A percentile compares a stretch with the other conserved stretches of the same genome.
phyloP scores from a whole-genome alignment of 2,329 filamentous ascomycete genomes.

The Diaporthe sp. region DNA sequence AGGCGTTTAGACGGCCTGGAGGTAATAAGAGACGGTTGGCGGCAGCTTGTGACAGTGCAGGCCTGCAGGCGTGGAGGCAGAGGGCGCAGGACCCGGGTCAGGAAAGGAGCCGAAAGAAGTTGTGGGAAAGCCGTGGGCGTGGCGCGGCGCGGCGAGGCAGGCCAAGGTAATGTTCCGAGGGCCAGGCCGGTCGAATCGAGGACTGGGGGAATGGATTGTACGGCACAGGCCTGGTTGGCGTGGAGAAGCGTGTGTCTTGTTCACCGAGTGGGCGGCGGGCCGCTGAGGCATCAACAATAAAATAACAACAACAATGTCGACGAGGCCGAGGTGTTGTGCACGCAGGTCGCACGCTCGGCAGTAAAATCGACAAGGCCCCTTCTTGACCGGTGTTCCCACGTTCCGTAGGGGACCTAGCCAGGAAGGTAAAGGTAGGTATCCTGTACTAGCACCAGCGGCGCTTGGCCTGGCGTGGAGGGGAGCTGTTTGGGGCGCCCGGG shows the following conservation, averaged over 20 bases:
- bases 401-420: not conserved
- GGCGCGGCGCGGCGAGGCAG: constrained; percentile 26
- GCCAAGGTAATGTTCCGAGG: constrained; percentile 30
- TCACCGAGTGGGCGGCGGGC: constrained; percentile 20
- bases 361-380: constrained; percentile 11
- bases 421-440: not conserved
- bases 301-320: constrained; percentile 22
- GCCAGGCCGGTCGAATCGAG: constrained; percentile 29
- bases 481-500: not conserved
- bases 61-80: not conserved
- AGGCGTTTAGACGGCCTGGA: constrained; percentile 10
- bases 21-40: constrained; percentile 2
- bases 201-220: constrained; percentile 1
- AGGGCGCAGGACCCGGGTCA: not conserved
- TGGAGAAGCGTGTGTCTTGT: constrained; percentile 19
- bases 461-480: not conserved
- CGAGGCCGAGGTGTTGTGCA: constrained; percentile 26
- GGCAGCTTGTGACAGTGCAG: constrained; percentile 27
- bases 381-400: constrained; percentile 24
- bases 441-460: constrained; percentile 11
- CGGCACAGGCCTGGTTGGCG: not conserved
- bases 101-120: constrained; percentile 30
- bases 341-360: constrained; percentile 14
- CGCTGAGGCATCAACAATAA: constrained; percentile 11
- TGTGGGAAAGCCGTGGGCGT: constrained; percentile 22